These are phyloP conservation scores for Ramalina intermedia DNA, from an alignment of 495 filamentous ascomycete genomes.

Conservation along the genomic window DNA sequence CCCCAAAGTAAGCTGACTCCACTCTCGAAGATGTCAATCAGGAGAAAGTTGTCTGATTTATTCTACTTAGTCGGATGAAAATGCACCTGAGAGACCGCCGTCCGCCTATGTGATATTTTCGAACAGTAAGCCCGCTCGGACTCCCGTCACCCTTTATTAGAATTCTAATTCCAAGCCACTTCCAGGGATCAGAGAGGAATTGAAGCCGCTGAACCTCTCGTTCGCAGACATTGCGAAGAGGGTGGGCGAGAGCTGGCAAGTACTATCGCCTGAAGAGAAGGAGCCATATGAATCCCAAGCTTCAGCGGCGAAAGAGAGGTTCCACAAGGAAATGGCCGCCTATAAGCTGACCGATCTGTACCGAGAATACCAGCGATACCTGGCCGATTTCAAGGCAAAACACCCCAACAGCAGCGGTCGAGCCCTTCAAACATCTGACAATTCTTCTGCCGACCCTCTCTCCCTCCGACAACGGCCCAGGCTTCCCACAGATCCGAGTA, in stretches of 20 bases:
- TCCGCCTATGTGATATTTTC: slow-evolving; percentile 78
- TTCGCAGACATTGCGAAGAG: slow-evolving; percentile 75
- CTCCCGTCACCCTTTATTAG: not conserved
- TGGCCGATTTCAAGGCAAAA: slow-evolving; percentile 60
- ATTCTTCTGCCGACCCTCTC: no score
- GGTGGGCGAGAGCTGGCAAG: slow-evolving; percentile 69
- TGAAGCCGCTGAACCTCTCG: slow-evolving; percentile 56
- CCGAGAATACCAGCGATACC: slow-evolving; percentile 47
- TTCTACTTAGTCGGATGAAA: slow-evolving; percentile 45
- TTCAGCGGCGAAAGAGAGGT: slow-evolving; percentile 53
- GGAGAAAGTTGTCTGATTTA: slow-evolving; percentile 8
- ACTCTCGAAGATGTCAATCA: not conserved
- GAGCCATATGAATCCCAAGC: slow-evolving; percentile 59
- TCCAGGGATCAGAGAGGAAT: slow-evolving; percentile 54
- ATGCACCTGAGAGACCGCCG: slow-evolving; percentile 61
- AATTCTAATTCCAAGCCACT: not conserved
- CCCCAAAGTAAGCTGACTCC: slow-evolving; percentile 44
- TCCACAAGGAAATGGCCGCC: slow-evolving; percentile 45
- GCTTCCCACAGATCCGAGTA: slow-evolving; percentile 19
- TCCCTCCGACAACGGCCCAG: slow-evolving; percentile 12
- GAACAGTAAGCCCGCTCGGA: slow-evolving; percentile 42
- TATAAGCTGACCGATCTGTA: slow-evolving; percentile 59
- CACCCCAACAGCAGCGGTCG: slow-evolving; percentile 27
- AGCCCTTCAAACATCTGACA: slow-evolving; percentile 5
- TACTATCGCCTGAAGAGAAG: slow-evolving; percentile 44